Conservation (phyloP, 176 grass and related monocot genomes). For the Aegilops longissima region DNA sequence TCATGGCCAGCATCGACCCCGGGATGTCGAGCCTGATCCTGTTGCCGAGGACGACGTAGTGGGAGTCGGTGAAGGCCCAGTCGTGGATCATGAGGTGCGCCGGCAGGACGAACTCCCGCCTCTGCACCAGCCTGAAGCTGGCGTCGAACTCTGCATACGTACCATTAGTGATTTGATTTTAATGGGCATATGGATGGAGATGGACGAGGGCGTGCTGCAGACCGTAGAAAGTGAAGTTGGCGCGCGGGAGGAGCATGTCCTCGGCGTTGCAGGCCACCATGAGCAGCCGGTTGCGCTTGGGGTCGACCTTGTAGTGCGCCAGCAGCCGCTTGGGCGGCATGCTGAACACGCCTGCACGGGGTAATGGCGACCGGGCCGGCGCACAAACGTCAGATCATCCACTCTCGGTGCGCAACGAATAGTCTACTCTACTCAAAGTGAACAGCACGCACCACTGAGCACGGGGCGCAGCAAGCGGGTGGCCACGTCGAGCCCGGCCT, state of each 20-base stretch:
- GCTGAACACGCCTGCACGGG: conserved; percentile 56
- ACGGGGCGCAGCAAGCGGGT: conserved; percentile 61
- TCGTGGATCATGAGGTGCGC: conserved; percentile 98
- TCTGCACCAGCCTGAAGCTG: conserved; percentile 56
- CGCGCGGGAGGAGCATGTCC: conserved; percentile 89
- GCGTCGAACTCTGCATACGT: conserved; percentile 63
- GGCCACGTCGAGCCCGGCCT: conserved; percentile 55
- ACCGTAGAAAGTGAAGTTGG: conserved; percentile 95
- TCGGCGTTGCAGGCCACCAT: conserved; percentile 90
- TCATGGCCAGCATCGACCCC: conserved; percentile 73
- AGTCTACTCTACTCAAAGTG: too few species aligned
- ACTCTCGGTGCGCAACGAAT: too few species aligned
- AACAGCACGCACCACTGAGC: conserved; percentile 38
- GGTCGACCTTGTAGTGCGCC: conserved; percentile 93
- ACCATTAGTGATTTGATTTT: background rate
- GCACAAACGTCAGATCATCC: background rate
- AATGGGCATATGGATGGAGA: background rate
- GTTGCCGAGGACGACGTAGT: conserved; percentile 82
- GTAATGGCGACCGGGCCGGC: background rate
- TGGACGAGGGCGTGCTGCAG: background rate
- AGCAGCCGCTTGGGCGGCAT: conserved; percentile 84
- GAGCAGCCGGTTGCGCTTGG: conserved; percentile 50
- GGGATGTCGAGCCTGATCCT: conserved; percentile 86
- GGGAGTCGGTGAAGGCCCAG: conserved; percentile 82
- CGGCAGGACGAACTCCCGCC: conserved; percentile 74